Evolutionary conservation across 2,329 filamentous ascomycete species (phyloP).

Genomic region (Colletotrichum caudatum): DNA sequence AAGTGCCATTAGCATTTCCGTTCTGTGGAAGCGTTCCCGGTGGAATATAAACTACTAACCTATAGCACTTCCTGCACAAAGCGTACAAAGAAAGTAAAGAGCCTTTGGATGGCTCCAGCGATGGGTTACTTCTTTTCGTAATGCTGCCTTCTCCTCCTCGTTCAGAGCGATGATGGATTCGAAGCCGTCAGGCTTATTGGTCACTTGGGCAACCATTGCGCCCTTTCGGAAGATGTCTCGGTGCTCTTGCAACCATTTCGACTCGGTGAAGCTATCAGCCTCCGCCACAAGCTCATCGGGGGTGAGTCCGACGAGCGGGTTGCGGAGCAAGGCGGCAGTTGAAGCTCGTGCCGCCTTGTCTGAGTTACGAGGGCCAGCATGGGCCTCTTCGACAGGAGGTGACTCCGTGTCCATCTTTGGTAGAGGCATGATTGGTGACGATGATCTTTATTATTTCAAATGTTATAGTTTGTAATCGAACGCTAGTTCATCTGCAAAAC

Average conservation of each 20-base stretch:
- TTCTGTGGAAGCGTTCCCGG: too few species aligned
- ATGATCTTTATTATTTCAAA: background rate
- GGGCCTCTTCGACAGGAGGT: constrained; percentile 17
- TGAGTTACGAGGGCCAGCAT: constrained; percentile 12
- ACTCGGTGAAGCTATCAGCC: constrained; percentile 53
- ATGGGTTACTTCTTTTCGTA: constrained; percentile 48
- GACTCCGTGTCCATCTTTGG: constrained; percentile 32
- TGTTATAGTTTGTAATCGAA: too few species aligned
- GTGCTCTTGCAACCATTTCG: constrained; percentile 50
- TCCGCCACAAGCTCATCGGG: constrained; percentile 49
- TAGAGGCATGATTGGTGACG: constrained; percentile 11
- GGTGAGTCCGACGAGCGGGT: constrained; percentile 49
- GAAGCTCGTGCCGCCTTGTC: constrained; percentile 37
- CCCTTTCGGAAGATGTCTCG: constrained; percentile 63
- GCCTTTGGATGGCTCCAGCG: constrained; percentile 51
- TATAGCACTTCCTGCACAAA: constrained; percentile 60
- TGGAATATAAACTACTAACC: background rate
- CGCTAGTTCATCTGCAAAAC: background rate
- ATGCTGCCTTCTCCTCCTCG: constrained; percentile 48
- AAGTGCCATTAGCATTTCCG: background rate
- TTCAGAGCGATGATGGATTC: constrained; percentile 46
- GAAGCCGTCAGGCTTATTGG: constrained; percentile 50
- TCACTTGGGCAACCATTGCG: constrained; percentile 63
- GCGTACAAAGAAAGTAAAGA: constrained; percentile 52
- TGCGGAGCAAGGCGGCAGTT: constrained; percentile 47